phyloP scores from a whole-genome alignment of 345 rosid species.

The Camelina neglecta region DNA sequence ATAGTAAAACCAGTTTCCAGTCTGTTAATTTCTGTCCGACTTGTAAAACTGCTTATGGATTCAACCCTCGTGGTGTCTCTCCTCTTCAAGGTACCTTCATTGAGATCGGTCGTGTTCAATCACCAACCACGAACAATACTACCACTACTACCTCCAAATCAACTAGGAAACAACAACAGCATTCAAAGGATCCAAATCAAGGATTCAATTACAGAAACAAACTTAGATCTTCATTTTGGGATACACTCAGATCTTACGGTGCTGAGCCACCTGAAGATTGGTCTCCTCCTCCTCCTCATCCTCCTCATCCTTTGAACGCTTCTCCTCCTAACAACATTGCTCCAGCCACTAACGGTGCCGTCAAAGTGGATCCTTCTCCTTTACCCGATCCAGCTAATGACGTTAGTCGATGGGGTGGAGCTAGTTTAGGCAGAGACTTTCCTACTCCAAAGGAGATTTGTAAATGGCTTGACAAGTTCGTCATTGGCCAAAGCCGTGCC shows the following conservation, averaged over 20 bases:
- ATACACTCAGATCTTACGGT: constrained; percentile 67
- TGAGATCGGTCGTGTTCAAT: constrained; percentile 67
- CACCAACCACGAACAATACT: constrained; percentile 26
- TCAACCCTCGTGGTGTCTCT: constrained; percentile 62
- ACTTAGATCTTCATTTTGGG: constrained; percentile 74
- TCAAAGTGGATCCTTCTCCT: constrained; percentile 57
- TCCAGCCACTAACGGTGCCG: constrained; percentile 40
- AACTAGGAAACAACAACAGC: constrained; percentile 34
- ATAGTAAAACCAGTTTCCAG: constrained; percentile 45
- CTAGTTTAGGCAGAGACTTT: constrained; percentile 81
- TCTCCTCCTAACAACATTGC: not conserved
- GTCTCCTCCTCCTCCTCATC: constrained; percentile 62
- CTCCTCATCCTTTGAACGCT: constrained; percentile 49
- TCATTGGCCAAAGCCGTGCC: constrained; percentile 81
- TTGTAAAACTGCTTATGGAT: constrained; percentile 87
- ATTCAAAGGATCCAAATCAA: constrained; percentile 32
- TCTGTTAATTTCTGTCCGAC: constrained; percentile 85
- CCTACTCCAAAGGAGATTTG: constrained; percentile 94
- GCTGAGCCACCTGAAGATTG: constrained; percentile 76
- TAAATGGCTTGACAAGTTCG: constrained; percentile 84
- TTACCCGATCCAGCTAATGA: constrained; percentile 46
- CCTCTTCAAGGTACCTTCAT: constrained; percentile 91
- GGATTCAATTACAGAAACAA: constrained; percentile 47
- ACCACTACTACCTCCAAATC: constrained; percentile 33
- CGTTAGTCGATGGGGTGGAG: constrained; percentile 77